Conservation (phyloP, 768 basidiomycete genomes). For the Naganishia vaughanmartiniae region DNA sequence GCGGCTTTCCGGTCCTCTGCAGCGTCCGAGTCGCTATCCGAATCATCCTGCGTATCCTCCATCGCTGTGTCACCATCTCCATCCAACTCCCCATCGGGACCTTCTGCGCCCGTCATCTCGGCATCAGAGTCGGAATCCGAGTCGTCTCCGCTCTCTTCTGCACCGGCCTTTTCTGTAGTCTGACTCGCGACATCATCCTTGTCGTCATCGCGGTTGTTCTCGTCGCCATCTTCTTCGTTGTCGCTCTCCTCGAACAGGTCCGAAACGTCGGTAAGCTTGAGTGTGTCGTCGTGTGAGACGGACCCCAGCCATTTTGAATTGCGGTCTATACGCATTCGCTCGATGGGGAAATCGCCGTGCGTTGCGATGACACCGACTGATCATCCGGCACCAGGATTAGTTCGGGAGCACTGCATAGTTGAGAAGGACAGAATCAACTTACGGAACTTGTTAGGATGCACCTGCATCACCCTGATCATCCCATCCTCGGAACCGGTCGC, state of each 20-base stretch:
- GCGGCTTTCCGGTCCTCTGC: conserved; percentile 37
- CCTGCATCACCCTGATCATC: conserved; percentile 76
- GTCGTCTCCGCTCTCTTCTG: neutral
- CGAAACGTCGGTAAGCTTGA: conserved; percentile 80
- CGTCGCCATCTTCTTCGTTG: conserved; percentile 46
- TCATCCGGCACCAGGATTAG: neutral
- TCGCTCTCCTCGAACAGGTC: conserved; percentile 67
- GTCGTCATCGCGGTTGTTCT: conserved; percentile 51
- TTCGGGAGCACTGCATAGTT: too few relatives aligned
- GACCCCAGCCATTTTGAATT: conserved; percentile 83
- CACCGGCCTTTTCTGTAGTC: conserved; percentile 4
- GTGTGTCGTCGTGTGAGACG: conserved; percentile 80
- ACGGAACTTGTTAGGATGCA: conserved; percentile 78
- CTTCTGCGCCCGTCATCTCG: conserved; percentile 43
- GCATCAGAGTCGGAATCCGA: conserved; percentile 34
- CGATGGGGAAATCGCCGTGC: conserved; percentile 88
- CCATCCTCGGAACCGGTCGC: conserved; percentile 92
- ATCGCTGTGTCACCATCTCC: conserved; percentile 28
- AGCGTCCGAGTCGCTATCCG: conserved; percentile 24
- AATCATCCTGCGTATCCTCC: conserved; percentile 42
- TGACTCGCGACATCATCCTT: conserved; percentile 44
- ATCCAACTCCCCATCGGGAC: conserved; percentile 33
- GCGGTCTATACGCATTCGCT: conserved; percentile 70
- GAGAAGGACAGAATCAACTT: conserved; percentile 24
- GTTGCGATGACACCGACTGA: conserved; percentile 79